These are phyloP conservation scores for Dactylorhiza incarnata DNA, from an alignment of 106 monocot genomes.

Conservation along the genomic window DNA sequence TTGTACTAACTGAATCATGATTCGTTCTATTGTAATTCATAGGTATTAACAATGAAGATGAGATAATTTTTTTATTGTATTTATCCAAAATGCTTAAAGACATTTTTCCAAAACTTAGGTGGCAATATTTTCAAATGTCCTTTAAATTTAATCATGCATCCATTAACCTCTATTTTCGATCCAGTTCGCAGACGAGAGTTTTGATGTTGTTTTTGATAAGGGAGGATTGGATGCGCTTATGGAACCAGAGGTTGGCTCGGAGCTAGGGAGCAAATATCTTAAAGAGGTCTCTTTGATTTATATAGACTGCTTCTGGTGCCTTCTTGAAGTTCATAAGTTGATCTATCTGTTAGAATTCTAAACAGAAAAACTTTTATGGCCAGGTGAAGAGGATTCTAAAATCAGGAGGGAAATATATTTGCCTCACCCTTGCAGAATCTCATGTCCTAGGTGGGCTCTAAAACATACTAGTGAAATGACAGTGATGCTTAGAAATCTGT, in stretches of 20 bases:
- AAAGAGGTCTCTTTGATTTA: conserved; percentile 53
- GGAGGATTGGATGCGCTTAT: conserved; percentile 94
- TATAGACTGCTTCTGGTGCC: not conserved
- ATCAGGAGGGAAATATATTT: conserved; percentile 68
- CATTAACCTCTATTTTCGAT: not conserved
- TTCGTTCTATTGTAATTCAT: not conserved
- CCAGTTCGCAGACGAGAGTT: conserved; percentile 82
- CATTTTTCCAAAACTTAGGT: not conserved
- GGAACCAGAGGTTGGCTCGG: conserved; percentile 78
- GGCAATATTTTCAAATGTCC: not conserved
- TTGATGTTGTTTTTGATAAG: conserved; percentile 89
- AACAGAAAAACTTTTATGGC: conserved; percentile 2
- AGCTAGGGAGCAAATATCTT: conserved; percentile 78
- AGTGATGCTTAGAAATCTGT: conserved; percentile 1
- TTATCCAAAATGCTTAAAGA: not conserved
- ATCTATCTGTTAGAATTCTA: not conserved
- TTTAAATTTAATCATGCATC: not conserved
- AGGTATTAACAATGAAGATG: not conserved
- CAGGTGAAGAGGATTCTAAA: conserved; percentile 88
- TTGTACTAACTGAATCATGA: too few relatives aligned
- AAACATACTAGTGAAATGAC: not conserved
- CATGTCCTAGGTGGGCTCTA: conserved; percentile 73
- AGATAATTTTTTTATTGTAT: not conserved
- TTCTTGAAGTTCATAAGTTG: not conserved
- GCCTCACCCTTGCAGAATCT: conserved; percentile 86